Base-by-base conservation (phyloP, 805 yeast species). In the Wickerhamiella azymoides region DNA sequence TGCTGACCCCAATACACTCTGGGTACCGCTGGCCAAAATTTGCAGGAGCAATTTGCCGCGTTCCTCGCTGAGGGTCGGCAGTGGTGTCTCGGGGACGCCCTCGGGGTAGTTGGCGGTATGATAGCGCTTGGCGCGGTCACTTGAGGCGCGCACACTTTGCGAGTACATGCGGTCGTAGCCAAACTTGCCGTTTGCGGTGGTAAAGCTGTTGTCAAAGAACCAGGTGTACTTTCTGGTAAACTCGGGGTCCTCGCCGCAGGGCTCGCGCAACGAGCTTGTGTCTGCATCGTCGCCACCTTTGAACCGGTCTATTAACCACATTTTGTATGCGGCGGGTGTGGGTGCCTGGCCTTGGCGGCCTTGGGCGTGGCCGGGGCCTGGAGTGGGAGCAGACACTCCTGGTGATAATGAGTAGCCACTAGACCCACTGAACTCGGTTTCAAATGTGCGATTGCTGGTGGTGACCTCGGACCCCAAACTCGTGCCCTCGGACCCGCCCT, bases 141-240 rank as follows among this genome's bases (percentile, higher is more conserved):
- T 36, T 47, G 49, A 56, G 2, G 42, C 39, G 17, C 47, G 43
- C 10, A 47, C 39, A 3, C 41, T 7, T 26, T 50, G 49, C 11
- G 54, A 33, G 49, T 50, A 58, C 43, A 52, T 47, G 17, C 52
- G 43, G 47, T 58, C 60, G 40, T 58, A 58, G 36, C 59, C 58
- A 19, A 47, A 49, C 36, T 49, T 52, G 7, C 55, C 51, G 30
- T 43, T 50, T 18, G 52, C 50, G 14, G 55, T 50, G 19, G 43
- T 44, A 38, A 44, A 50, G 9, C 39, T 33, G 40, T 56, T 58
- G 42, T 58, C 59, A 38, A 59, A 59, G 47, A 59, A 54, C 62
- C 62, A 59, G 24, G 41, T 47, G 39, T 49, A 58, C 27, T 54
- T 52, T 2, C 35, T 38, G 38, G 36, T 44, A 39, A 26, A 38